A percentile compares a stretch with the other conserved stretches of the same genome.
Evolutionary conservation across 2,329 filamentous ascomycete genomes (phyloP).

Genomic region (Alternaria arborescens): DNA sequence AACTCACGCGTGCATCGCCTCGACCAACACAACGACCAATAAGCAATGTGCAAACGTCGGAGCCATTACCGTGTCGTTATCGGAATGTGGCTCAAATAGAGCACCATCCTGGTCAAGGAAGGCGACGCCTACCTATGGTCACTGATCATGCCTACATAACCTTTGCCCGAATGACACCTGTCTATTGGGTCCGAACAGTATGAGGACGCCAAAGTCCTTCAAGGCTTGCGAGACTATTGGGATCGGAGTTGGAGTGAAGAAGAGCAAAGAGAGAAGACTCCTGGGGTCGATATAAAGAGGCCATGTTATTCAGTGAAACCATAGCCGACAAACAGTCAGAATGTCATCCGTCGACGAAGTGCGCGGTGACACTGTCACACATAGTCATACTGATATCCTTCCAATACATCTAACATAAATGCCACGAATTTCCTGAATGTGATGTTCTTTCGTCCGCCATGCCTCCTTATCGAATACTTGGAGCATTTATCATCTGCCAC

Average conservation of each 20-base stretch:
- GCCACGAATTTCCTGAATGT: no score
- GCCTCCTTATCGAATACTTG: neutral
- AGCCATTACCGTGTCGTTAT: neutral
- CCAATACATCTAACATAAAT: neutral
- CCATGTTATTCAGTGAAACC: neutral
- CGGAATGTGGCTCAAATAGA: neutral
- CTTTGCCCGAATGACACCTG: neutral
- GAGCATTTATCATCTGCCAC: conserved; percentile 45
- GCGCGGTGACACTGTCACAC: neutral
- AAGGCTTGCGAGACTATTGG: neutral
- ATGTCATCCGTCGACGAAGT: neutral
- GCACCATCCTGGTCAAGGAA: neutral
- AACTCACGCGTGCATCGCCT: neutral
- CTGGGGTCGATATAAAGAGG: neutral
- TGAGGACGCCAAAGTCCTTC: neutral
- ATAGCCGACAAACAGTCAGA: neutral
- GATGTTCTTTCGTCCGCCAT: neutral
- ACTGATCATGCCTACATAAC: neutral
- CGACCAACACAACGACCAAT: neutral
- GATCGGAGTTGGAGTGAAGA: neutral
- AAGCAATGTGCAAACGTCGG: neutral
- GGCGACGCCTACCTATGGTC: neutral
- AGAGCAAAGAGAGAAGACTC: neutral
- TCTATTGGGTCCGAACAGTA: neutral
- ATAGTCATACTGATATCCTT: neutral